Evolutionary conservation across 2,329 filamentous ascomycete genomes (phyloP).

Genomic region (Arthrobotrys megalospora): DNA sequence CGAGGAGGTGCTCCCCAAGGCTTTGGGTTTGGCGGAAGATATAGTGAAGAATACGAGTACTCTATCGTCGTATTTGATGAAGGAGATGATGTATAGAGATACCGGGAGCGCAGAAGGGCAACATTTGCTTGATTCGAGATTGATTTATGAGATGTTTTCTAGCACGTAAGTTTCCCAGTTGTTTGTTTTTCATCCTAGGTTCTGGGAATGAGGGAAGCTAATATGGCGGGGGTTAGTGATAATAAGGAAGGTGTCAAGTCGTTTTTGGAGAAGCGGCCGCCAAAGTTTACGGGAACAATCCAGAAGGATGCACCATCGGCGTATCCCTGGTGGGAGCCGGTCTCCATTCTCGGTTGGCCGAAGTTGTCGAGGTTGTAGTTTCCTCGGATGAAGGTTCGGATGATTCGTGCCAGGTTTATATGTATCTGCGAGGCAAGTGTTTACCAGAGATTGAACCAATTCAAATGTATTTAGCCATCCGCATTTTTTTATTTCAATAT

Average conservation of each 20-base stretch:
- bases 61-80: conserved; percentile 77
- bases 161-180: conserved; percentile 66
- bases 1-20: conserved; percentile 72
- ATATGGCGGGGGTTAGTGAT: conserved; percentile 69
- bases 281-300: conserved; percentile 75
- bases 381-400: neutral
- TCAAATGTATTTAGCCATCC: no score
- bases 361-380: conserved; percentile 35
- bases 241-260: conserved; percentile 77
- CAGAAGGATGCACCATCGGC: conserved; percentile 74
- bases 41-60: conserved; percentile 76
- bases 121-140: conserved; percentile 78
- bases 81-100: conserved; percentile 78
- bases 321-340: conserved; percentile 79
- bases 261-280: conserved; percentile 79
- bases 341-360: conserved; percentile 67
- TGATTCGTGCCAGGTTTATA: no score
- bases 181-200: neutral
- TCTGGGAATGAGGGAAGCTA: neutral
- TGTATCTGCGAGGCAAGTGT: no score
- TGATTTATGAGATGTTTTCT: conserved; percentile 76
- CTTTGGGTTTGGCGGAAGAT: conserved; percentile 73
- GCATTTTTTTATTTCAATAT: no score
- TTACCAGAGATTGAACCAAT: neutral
- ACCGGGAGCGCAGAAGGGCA: conserved; percentile 76